Evolutionary conservation across 225 moss, liverwort and hornwort genomes (phyloP), one percentile per base, ranked within the genome.

Genomic region (Ulota crispa): DNA sequence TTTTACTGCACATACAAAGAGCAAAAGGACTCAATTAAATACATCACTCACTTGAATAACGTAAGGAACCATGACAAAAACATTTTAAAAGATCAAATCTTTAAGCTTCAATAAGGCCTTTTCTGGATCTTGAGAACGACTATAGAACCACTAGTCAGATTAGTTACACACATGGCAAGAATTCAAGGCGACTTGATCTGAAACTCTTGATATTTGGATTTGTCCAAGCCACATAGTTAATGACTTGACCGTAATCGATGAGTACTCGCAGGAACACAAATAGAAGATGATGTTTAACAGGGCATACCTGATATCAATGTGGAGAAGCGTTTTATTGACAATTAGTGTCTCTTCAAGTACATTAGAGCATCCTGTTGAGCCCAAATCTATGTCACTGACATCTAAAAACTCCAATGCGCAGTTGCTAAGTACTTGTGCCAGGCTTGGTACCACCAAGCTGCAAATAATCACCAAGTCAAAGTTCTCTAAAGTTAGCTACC

Each of bases 361-460:
- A 37, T 70, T 32, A 65, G 81, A 80, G 83, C 88, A 88, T 68
- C 88, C 86, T 43, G 47, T 5, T 32, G 78, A 81, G 60, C 86
- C 88, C 83, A 88, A 77, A 69, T 83, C 86, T 77, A 81, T 81
- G 67, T 83, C 88, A 83, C 81, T 81, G 21, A 86, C 78, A 75
- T 88, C 73, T 64, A 88, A 83, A 64, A 15, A 19, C 81, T 88
- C 88, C 88, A 88, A 76, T 15, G 85, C 31, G 70, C 83, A 81
- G 42, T 67, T 83, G 54, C 73, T 68, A 37, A 88, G 75, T 68
- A 86, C 77, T 21, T 78, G 63, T 23, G 78, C 69, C 74, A 88
- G 64, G 75, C 81, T 83, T 83, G 68, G 72, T 73, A 81, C 77
- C 31, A 83, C 80, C 3, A 78, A 55, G 41, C 86, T 88, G 85